phyloP scores from a whole-genome alignment of 192 early-diverging fungal species.

The Gaertneriomyces sp. region DNA sequence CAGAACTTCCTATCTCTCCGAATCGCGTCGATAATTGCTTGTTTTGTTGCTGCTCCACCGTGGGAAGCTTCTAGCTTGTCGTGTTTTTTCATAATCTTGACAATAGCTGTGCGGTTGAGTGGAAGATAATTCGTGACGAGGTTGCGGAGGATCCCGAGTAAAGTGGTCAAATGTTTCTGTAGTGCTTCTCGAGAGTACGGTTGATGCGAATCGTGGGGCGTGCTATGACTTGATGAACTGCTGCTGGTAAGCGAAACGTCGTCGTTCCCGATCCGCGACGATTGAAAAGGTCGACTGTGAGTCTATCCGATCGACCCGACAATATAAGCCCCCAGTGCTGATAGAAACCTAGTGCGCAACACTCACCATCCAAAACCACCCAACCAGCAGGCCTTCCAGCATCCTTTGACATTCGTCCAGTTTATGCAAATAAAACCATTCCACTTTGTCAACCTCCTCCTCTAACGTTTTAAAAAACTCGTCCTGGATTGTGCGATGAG shows the following conservation, averaged over 20 bases:
- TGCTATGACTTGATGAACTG: neutral
- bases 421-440: conserved; percentile 16
- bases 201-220: neutral
- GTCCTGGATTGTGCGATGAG: conserved; percentile 8
- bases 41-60: conserved; percentile 4
- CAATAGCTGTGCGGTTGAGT: conserved; percentile 8
- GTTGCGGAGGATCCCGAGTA: neutral
- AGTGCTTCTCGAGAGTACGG: no score
- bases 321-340: no score
- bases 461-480: conserved; percentile 9
- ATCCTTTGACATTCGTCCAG: neutral
- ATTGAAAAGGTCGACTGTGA: neutral
- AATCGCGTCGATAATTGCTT: conserved; percentile 6
- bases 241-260: no score
- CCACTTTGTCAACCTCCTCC: conserved; percentile 18
- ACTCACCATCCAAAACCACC: conserved; percentile 15
- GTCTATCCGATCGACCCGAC: no score
- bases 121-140: conserved; percentile 8
- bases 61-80: conserved; percentile 11
- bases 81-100: conserved; percentile 18
- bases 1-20: conserved; percentile 7
- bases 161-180: neutral
- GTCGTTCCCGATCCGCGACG: neutral
- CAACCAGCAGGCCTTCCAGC: conserved; percentile 10
- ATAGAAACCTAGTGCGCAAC: no score